Base-by-base conservation (phyloP, 805 yeast species). In the Millerago galiae region DNA sequence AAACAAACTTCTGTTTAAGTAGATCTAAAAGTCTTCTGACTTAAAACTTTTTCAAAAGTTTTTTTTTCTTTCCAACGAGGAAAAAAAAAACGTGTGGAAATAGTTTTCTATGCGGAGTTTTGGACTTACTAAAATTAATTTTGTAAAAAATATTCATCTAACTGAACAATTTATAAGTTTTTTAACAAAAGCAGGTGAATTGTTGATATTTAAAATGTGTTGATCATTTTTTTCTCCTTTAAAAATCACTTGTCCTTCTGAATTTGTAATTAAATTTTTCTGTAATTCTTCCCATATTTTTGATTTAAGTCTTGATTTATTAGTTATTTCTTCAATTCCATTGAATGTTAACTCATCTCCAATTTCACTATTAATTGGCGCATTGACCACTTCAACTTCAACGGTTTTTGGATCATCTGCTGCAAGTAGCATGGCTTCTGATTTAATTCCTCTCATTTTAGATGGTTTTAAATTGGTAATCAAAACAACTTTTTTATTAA, bases 381-480 rank as follows among this genome's bases (percentile, higher is more conserved):
- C 77, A 3, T 40, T 43, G 0, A 79, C 71, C 6, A 76, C 57
- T 36, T 71, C 79, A 4, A 77, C 78, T 21, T 48, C 48, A 1
- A 45, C 59, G 8, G 37, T 48, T 6, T 31, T 43, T 0, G 40
- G 29, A 12, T 45, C 57, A 27, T 64, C 74, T 2, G 84, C 79
- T n/a, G 86, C 85, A 16, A 81, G 53, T 1, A 81, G 52, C 87
- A 81, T 81, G 0, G 83, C 85, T 48, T 79, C 76, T 2, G 84
- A 78, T 33, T 53, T 56, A 16, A 74, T 70, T 1, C 87, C 87
- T 47, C 86, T 62, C 74, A 81, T 72, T 54, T 78, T 79, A 10
- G 78, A 68, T 3, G 79, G 73, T 50, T 79, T 81, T 57, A 81
- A 58, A 51, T 81, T 81, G 6, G 72, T 68, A 16, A 79, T 65